Evolutionary conservation across 768 basidiomycete species (phyloP).

Genomic region (Lepiota subincarnata): DNA sequence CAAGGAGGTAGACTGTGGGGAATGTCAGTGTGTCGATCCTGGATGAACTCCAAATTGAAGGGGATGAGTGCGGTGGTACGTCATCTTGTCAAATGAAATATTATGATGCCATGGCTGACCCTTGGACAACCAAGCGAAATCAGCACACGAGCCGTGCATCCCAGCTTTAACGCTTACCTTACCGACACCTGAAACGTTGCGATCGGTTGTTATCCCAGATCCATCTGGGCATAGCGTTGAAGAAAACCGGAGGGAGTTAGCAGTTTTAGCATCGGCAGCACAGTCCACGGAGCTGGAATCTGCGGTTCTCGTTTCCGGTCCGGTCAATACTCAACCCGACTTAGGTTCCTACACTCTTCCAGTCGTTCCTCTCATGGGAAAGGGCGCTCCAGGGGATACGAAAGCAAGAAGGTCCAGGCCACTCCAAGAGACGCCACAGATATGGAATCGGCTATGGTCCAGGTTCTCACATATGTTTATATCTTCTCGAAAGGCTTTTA

Average conservation of each 20-base stretch:
- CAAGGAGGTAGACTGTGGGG: conserved; percentile 1
- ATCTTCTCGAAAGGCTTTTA: background rate
- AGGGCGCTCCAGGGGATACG: background rate
- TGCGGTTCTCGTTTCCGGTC: too few relatives aligned
- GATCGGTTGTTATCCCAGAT: conserved; percentile 15
- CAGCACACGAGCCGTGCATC: conserved; percentile 8
- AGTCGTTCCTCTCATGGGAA: background rate
- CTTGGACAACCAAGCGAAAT: background rate
- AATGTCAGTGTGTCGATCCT: background rate
- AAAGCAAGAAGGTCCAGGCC: background rate
- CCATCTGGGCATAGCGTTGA: background rate
- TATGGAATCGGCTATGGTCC: background rate
- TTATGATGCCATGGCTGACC: background rate
- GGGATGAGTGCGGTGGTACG: background rate
- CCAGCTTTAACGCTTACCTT: conserved; percentile 29
- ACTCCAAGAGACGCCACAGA: background rate
- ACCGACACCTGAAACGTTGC: conserved; percentile 26
- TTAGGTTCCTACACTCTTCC: background rate
- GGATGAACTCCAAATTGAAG: background rate
- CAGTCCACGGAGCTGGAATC: too few relatives aligned
- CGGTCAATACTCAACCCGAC: background rate
- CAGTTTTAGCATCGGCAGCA: background rate
- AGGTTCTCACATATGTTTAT: conserved; percentile 4
- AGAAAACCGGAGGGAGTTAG: background rate
- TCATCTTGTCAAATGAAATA: too few relatives aligned